These are phyloP conservation scores for Ampelomyces quisqualis DNA, from an alignment of 2,329 filamentous ascomycete species.

Conservation along the genomic window DNA sequence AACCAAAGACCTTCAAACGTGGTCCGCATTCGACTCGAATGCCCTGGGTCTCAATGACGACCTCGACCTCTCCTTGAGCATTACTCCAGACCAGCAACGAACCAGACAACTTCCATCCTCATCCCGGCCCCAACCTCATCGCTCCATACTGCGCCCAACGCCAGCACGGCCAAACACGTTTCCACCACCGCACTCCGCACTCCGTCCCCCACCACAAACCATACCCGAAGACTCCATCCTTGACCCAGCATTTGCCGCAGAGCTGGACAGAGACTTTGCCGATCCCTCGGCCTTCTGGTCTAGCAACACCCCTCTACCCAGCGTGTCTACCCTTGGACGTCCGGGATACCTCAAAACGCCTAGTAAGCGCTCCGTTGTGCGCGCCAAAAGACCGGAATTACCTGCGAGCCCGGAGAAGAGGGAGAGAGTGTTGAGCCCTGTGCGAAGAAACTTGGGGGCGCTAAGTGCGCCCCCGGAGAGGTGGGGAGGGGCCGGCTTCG, in stretches of 20 bases:
- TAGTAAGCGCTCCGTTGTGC: slow-evolving; percentile 43
- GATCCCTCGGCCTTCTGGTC: slow-evolving; percentile 28
- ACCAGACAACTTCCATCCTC: slow-evolving; percentile 5
- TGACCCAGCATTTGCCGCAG: slow-evolving; percentile 9
- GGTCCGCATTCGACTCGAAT: slow-evolving; percentile 43
- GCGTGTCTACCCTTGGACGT: slow-evolving; percentile 10
- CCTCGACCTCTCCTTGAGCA: slow-evolving; percentile 33
- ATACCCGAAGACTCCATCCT: slow-evolving; percentile 22
- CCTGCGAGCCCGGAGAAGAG: slow-evolving; percentile 29
- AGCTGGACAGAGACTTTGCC: slow-evolving; percentile 13
- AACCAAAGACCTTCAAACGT: slow-evolving; percentile 38
- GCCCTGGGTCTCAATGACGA: slow-evolving; percentile 30
- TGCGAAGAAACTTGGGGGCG: slow-evolving; percentile 12
- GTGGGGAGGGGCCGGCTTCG: too few relatives aligned
- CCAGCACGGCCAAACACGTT: slow-evolving; percentile 17
- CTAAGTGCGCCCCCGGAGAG: slow-evolving; percentile 41
- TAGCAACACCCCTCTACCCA: slow-evolving; percentile 20
- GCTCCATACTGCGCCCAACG: slow-evolving; percentile 6
- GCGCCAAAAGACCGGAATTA: slow-evolving; percentile 36
- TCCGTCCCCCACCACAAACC: slow-evolving; percentile 16
- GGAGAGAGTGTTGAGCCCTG: slow-evolving; percentile 5
- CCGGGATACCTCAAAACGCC: slow-evolving; percentile 52
- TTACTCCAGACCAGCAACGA: slow-evolving; percentile 27
- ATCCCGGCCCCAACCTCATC: slow-evolving; percentile 9
- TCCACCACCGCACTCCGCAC: slow-evolving; percentile 17